These are phyloP conservation scores for Dillenia suffruticosa DNA, from an alignment of 164 flowering plant species.

Conservation along the genomic window DNA sequence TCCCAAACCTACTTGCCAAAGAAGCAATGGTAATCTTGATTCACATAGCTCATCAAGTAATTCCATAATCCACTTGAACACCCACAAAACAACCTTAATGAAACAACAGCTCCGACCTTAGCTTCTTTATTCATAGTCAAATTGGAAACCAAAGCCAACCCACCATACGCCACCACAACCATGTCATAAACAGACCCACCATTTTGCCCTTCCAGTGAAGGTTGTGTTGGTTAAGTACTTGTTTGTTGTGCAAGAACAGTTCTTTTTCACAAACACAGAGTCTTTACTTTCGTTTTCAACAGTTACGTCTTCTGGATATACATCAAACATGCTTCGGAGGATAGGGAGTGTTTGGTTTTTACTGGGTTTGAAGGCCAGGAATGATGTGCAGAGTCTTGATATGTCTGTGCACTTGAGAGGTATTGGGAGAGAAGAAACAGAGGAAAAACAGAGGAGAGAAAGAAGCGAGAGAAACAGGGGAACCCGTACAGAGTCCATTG, in stretches of 20 bases:
- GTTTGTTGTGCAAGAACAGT: conserved; percentile 68
- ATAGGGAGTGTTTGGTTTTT: conserved; percentile 43
- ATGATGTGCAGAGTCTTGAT: conserved; percentile 66
- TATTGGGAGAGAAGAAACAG: conserved; percentile 21
- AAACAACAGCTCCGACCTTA: conserved; percentile 62
- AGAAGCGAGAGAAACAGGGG: conserved; percentile 10
- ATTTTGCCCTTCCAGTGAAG: conserved; percentile 48
- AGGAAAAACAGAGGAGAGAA: conserved; percentile 4
- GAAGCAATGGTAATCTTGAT: conserved; percentile 59
- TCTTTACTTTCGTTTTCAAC: conserved; percentile 36
- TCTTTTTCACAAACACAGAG: conserved; percentile 57
- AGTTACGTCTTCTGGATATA: conserved; percentile 48
- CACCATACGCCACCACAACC: conserved; percentile 57
- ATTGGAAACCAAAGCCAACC: conserved; percentile 53
- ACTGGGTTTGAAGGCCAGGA: conserved; percentile 58
- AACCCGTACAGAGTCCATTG: conserved; percentile 12
- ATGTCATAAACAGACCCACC: conserved; percentile 47
- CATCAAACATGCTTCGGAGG: conserved; percentile 86
- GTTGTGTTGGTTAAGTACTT: conserved; percentile 69
- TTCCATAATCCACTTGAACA: conserved; percentile 95
- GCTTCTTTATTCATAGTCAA: conserved; percentile 31
- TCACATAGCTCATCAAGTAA: conserved; percentile 84
- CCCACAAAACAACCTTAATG: conserved; percentile 71
- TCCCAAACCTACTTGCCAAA: conserved; percentile 87
- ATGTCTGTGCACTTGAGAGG: conserved; percentile 78